These are phyloP conservation scores for Russula sp. DNA, from an alignment of 768 basidiomycete genomes.

Conservation along the genomic window DNA sequence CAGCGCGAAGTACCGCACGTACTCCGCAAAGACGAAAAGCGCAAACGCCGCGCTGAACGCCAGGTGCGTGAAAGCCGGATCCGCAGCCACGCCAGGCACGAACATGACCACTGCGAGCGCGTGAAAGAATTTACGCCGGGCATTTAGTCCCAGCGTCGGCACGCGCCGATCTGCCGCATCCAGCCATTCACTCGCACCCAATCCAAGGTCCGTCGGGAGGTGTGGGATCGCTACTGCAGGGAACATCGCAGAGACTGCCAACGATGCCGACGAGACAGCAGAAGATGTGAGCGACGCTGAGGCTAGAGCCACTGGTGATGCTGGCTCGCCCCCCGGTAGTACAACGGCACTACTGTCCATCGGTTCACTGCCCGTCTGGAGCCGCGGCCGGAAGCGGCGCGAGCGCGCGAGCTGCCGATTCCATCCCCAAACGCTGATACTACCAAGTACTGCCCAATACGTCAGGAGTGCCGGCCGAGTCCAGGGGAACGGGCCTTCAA, in stretches of 20 bases:
- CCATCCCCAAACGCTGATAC: constrained; percentile 91
- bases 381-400: constrained; percentile 52
- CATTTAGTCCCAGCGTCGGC: constrained; percentile 85
- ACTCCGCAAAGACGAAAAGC: constrained; percentile 92
- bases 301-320: constrained; percentile 5
- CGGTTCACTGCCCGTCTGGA: constrained; percentile 6
- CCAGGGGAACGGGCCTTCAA: constrained; percentile 73
- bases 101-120: constrained; percentile 95
- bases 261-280: constrained; percentile 9
- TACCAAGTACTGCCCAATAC: constrained; percentile 80
- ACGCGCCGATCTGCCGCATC: constrained; percentile 88
- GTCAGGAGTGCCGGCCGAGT: constrained; percentile 66
- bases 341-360: not conserved
- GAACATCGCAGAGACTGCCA: constrained; percentile 17
- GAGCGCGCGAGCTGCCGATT: constrained; percentile 80
- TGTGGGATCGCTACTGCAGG: constrained; percentile 39
- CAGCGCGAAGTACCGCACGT: constrained; percentile 95
- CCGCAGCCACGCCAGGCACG: constrained; percentile 84
- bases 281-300: constrained; percentile 11
- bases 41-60: constrained; percentile 95
- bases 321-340: constrained; percentile 9
- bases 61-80: constrained; percentile 94
- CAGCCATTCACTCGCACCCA: constrained; percentile 54
- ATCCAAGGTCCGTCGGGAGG: constrained; percentile 34
- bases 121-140: constrained; percentile 94